Percentiles rank a stretch among this genome's conserved stretches.
Conservation (phyloP, 2,329 filamentous ascomycete species). For the Xylaria sp. region DNA sequence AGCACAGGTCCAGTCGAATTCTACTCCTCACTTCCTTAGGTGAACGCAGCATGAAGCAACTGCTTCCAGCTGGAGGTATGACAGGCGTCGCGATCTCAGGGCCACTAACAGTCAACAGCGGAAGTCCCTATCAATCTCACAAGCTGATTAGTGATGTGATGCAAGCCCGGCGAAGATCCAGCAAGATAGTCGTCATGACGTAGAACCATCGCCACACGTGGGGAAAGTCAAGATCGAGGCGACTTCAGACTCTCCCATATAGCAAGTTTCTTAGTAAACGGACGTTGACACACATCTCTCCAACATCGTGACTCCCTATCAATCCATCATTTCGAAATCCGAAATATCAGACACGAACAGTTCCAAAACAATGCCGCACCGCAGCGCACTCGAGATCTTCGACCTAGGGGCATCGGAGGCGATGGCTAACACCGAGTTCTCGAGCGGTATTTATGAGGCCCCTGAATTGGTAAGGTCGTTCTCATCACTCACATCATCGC, state of each 20-base stretch:
- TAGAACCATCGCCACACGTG: not conserved
- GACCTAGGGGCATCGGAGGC: conserved; percentile 7
- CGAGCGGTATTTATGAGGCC: conserved; percentile 5
- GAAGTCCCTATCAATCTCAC: too few species aligned
- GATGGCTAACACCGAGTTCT: conserved; percentile 12
- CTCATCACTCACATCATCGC: not conserved
- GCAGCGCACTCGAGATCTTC: conserved; percentile 5
- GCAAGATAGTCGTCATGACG: not conserved
- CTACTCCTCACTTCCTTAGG: too few species aligned
- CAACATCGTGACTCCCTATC: not conserved
- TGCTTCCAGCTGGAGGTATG: too few species aligned
- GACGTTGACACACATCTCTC: too few species aligned
- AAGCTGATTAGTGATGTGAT: not conserved
- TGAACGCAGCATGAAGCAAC: too few species aligned
- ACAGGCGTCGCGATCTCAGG: too few species aligned
- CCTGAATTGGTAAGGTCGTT: conserved; percentile 1
- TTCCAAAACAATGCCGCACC: not conserved
- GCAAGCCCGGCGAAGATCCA: not conserved
- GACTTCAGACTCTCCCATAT: not conserved
- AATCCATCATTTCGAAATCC: not conserved
- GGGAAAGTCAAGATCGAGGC: not conserved
- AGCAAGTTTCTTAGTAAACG: not conserved
- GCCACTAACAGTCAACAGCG: too few species aligned
- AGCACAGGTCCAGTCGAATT: too few species aligned
- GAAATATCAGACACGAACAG: not conserved